Conservation (phyloP, 768 basidiomycete species). For the Trametes cingulata region DNA sequence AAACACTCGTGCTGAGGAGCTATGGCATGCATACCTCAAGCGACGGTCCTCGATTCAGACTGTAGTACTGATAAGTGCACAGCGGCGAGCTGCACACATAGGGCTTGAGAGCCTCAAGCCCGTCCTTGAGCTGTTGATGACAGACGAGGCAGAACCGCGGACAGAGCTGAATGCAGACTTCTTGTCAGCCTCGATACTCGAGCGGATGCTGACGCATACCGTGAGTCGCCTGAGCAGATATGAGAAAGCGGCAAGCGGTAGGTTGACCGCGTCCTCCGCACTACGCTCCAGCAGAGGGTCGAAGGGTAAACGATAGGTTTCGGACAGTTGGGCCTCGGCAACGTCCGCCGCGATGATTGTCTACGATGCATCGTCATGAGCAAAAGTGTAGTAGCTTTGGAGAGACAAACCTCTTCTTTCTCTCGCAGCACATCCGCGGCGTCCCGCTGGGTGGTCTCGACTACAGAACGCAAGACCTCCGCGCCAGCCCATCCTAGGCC, state of each 20-base stretch:
- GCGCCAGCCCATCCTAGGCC: constrained; percentile 71
- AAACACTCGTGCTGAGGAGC: background rate
- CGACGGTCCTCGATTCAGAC: constrained; percentile 63
- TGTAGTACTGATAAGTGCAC: constrained; percentile 71
- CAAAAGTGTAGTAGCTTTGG: background rate
- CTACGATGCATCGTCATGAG: background rate
- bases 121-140: constrained; percentile 53
- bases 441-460: constrained; percentile 46
- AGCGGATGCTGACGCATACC: constrained; percentile 36
- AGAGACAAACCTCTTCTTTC: constrained; percentile 34
- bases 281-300: constrained; percentile 50
- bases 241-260: constrained; percentile 61
- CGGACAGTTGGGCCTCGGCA: constrained; percentile 11
- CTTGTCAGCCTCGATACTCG: background rate
- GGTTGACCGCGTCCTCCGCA: constrained; percentile 46
- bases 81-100: constrained; percentile 69
- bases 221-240: constrained; percentile 66
- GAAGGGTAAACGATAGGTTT: constrained; percentile 49
- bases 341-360: background rate
- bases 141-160: constrained; percentile 76
- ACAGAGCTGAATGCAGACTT: constrained; percentile 49
- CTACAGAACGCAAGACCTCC: constrained; percentile 50
- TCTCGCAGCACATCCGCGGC: constrained; percentile 40
- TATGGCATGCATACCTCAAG: constrained; percentile 50
- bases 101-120: constrained; percentile 66